Percentiles rank a stretch among this genome's conserved stretches.
Conservation (phyloP, 352 stramenopile genomes). For the Phytopythium cucurbitacearum region DNA sequence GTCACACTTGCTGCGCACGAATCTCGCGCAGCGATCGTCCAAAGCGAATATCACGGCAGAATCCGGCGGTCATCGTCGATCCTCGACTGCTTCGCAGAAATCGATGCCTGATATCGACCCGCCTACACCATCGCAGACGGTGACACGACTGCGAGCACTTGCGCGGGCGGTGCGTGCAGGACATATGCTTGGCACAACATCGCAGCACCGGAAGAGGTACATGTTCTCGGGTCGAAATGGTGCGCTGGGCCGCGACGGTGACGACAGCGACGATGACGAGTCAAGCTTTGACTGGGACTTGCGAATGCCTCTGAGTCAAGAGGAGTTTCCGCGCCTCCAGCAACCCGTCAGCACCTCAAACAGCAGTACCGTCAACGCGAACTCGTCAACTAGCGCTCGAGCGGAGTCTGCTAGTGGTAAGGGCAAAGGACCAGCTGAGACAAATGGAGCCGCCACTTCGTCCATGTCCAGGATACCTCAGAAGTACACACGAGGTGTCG, state of each 20-base stretch:
- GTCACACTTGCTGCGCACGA: conserved; percentile 12
- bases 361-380: no score
- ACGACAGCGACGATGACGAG: conserved; percentile 1
- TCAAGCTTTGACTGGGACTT: conserved; percentile 2
- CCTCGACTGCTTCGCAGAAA: conserved; percentile 11
- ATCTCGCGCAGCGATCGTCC: conserved; percentile 9
- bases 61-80: conserved; percentile 3
- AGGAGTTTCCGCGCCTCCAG: no score
- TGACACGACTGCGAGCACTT: conserved; percentile 33
- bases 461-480: no score
- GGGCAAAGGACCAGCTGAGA: background rate
- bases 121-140: conserved; percentile 32
- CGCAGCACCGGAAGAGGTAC: conserved; percentile 1
- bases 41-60: background rate
- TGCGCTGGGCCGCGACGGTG: background rate
- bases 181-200: conserved; percentile 33
- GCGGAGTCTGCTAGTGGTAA: background rate
- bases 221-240: background rate
- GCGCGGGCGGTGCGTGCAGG: conserved; percentile 49
- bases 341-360: no score
- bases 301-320: background rate
- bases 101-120: conserved; percentile 11
- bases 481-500: background rate
- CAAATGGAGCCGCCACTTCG: no score
- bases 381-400: no score